phyloP scores from a whole-genome alignment of 2,329 filamentous ascomycete genomes.

The Clonostachys rhizophaga region DNA sequence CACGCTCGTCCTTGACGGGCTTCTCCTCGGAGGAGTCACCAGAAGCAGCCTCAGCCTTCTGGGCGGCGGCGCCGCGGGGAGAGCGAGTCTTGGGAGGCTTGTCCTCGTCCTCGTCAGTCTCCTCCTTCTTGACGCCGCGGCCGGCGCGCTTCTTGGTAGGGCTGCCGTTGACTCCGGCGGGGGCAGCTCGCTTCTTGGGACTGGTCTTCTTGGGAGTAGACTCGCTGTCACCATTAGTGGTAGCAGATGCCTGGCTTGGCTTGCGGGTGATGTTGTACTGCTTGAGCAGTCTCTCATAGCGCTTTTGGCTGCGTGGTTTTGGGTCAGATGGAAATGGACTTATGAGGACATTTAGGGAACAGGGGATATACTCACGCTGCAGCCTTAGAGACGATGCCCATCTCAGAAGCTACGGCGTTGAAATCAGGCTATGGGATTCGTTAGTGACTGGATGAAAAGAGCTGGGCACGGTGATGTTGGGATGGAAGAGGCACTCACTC shows the following conservation, averaged over 20 bases:
- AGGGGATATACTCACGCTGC: slow-evolving; percentile 57
- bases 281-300: slow-evolving; percentile 64
- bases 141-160: slow-evolving; percentile 12
- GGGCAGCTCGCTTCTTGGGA: slow-evolving; percentile 18
- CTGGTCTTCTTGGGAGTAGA: slow-evolving; percentile 4
- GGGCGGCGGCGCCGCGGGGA: slow-evolving; percentile 7
- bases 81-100: slow-evolving; percentile 2
- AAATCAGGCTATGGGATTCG: slow-evolving; percentile 55
- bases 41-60: slow-evolving; percentile 10
- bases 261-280: slow-evolving; percentile 38
- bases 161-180: slow-evolving; percentile 9
- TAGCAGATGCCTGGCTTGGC: slow-evolving; percentile 3
- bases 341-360: not conserved
- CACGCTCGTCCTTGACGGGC: slow-evolving; percentile 10
- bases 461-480: too few species aligned
- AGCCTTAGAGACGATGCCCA: slow-evolving; percentile 57
- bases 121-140: not conserved
- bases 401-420: slow-evolving; percentile 57
- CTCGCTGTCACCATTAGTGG: slow-evolving; percentile 2
- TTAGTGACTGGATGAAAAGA: not conserved
- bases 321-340: not conserved
- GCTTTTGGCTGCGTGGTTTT: slow-evolving; percentile 48
- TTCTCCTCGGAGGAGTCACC: slow-evolving; percentile 4
- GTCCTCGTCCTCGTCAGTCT: not conserved
- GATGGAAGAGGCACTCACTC: slow-evolving; percentile 34